A percentile compares a stretch with the other conserved stretches of the same genome.
Evolutionary conservation across 495 filamentous ascomycete genomes (phyloP).

Genomic region (Penicillium cinerascens): DNA sequence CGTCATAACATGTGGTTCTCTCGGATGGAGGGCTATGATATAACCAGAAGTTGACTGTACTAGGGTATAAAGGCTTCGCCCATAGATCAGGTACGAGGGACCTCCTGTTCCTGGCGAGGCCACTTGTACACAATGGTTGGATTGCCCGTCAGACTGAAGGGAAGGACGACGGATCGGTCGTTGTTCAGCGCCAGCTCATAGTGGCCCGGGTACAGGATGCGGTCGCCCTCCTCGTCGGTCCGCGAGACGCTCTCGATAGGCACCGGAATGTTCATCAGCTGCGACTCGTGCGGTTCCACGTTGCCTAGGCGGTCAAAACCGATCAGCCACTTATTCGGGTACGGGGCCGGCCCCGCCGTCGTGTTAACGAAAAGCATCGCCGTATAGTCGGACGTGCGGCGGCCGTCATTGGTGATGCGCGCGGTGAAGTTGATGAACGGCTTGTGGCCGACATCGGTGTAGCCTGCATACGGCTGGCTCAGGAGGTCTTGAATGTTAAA

Average conservation of each 20-base stretch:
- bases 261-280: conserved; percentile 36
- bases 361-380: conserved; percentile 49
- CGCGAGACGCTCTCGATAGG: conserved; percentile 54
- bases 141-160: no score
- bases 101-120: no score
- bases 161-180: no score
- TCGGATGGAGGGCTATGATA: no score
- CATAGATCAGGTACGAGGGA: no score
- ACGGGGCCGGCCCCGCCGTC: conserved; percentile 49
- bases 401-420: conserved; percentile 46
- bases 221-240: conserved; percentile 51
- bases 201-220: conserved; percentile 55
- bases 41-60: no score
- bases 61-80: no score
- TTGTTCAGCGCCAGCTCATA: conserved; percentile 53
- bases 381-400: conserved; percentile 51
- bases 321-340: conserved; percentile 55
- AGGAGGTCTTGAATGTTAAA: conserved; percentile 11
- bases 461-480: conserved; percentile 1
- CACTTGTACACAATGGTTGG: no score
- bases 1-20: no score
- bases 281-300: conserved; percentile 32
- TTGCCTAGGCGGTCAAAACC: conserved; percentile 47
- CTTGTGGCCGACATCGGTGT: conserved; percentile 5
- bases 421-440: conserved; percentile 37